Base-by-base conservation (phyloP, 371 early-diverging fungal species). In the Vittaforma corneae region DNA sequence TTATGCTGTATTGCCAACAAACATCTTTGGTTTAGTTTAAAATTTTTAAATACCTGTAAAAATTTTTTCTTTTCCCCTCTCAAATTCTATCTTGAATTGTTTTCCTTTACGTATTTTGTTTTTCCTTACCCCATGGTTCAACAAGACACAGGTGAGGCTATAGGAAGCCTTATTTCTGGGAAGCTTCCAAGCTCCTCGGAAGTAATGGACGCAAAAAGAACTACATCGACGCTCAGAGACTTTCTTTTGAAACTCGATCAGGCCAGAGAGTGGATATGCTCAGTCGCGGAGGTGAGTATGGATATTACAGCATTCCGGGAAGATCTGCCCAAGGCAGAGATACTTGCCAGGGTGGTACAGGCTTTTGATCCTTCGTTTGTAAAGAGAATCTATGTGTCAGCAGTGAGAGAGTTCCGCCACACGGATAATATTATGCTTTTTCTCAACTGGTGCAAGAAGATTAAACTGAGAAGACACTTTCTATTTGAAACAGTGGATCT, bases 361-460 rank as follows among this genome's bases (percentile, higher is more conserved):
- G 81, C 81, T 54, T 90, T 93, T 76, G 84, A 85, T 18, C 91
- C 94, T 1, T 81, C 83, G 1, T 82, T 83, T 38, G 93, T 91
- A 0, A 83, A 82, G 57, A 86, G 82, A 56, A 93, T 97, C 50
- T 93, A 92, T 79, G 85, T 82, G 70, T 82, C 75, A 50, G 63
- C 82, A 16, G 85, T 83, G 57, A 83, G 92, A 14, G 90, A 93
- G 67, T 96, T 85, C 80, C 83, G 88, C 46, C 95, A 93, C 79
- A 93, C 97, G 0, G 97, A 96, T 76, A 98, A 98, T 79, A 93
- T 93, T 80, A 92, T 92, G 75, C 88, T 82, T 65, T 88, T 96
- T 62, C 85, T 96, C 70, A 78, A 80, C 22, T 89, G 89, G 1
- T 82, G 89, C 58, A 78, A 82, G 45, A 82, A 85, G 38, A 84